These are phyloP conservation scores for Penicillium silybi DNA, from an alignment of 495 filamentous ascomycete genomes.

Conservation along the genomic window DNA sequence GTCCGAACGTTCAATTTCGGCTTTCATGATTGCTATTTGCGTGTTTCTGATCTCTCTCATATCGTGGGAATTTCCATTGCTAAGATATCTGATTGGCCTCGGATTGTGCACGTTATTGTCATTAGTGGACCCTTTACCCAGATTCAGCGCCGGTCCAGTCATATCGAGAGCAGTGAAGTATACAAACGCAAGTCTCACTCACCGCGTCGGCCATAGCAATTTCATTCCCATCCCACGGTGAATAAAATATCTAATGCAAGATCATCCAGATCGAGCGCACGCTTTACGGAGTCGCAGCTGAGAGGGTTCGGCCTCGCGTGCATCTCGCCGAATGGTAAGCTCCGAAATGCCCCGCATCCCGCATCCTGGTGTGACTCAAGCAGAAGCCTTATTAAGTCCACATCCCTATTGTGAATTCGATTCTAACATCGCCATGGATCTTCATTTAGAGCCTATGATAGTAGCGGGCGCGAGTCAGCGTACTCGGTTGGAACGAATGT, in stretches of 20 bases:
- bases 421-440: conserved; percentile 1
- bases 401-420: neutral
- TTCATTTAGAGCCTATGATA: conserved; percentile 8
- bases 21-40: no score
- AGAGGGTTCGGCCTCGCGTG: neutral
- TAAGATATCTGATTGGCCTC: no score
- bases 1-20: no score
- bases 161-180: neutral
- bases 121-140: no score
- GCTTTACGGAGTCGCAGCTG: neutral
- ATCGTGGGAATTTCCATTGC: no score
- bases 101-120: no score
- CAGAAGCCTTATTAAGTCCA: neutral
- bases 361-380: conserved; percentile 2
- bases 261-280: neutral
- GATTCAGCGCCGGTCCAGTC: no score
- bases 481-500: conserved; percentile 5
- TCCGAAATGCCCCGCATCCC: neutral
- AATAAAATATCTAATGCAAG: neutral
- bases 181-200: neutral
- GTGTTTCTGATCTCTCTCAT: no score
- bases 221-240: neutral
- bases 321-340: neutral
- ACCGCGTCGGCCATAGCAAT: neutral
- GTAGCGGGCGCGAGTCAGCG: neutral